phyloP scores from a whole-genome alignment of 805 yeast genomes.

The Helenozyma rhizophorensis region DNA sequence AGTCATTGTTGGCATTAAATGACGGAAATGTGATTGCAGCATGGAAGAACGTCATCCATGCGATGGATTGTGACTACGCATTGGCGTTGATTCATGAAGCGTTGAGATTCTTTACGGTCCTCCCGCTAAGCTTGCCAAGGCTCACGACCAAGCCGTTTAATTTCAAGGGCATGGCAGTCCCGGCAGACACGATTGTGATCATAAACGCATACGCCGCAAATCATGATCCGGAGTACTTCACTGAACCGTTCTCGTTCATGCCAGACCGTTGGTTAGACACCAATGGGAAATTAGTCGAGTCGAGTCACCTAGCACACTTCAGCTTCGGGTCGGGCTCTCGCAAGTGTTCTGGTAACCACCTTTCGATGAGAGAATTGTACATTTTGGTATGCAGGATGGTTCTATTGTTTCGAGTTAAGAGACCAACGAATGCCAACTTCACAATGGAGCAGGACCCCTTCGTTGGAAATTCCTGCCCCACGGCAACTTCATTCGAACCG shows the following conservation, averaged over 20 bases:
- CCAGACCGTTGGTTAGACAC: conserved; percentile 52
- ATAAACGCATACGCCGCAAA: conserved; percentile 72
- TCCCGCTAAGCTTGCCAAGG: conserved; percentile 66
- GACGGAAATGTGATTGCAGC: conserved; percentile 15
- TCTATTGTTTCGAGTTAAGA: conserved; percentile 44
- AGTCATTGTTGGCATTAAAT: conserved; percentile 3
- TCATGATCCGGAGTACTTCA: conserved; percentile 48
- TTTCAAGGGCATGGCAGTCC: conserved; percentile 42
- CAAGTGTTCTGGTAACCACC: conserved; percentile 64
- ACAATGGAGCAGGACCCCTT: conserved; percentile 50
- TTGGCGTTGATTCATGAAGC: conserved; percentile 61
- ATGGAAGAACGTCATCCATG: conserved; percentile 22
- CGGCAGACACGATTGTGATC: conserved; percentile 49
- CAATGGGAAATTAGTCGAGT: conserved; percentile 11
- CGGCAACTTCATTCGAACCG: conserved; percentile 64
- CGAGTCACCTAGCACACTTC: conserved; percentile 33
- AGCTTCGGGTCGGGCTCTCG: conserved; percentile 71
- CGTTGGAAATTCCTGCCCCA: conserved; percentile 46
- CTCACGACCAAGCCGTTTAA: conserved; percentile 48
- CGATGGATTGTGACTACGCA: conserved; percentile 43
- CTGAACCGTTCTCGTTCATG: conserved; percentile 41
- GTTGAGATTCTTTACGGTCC: conserved; percentile 56
- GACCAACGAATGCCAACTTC: conserved; percentile 28
- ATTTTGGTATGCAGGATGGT: conserved; percentile 50
- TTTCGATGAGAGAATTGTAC: conserved; percentile 66